Conservation (phyloP, 495 filamentous ascomycete genomes). For the Daldinia caldariorum region DNA sequence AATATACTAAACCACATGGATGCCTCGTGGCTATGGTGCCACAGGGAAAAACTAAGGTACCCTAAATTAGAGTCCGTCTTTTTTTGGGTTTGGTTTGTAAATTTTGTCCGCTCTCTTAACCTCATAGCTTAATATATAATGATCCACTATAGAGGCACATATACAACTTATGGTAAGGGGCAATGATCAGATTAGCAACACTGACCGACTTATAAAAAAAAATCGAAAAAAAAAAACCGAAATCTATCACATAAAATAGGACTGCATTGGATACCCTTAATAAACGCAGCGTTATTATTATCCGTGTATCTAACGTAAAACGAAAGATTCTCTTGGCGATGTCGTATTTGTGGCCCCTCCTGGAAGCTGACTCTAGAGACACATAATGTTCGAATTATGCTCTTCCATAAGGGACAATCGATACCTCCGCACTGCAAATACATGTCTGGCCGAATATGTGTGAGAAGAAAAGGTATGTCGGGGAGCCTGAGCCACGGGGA, state of each 20-base stretch:
- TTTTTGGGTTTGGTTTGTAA: background rate
- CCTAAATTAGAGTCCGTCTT: constrained; percentile 40
- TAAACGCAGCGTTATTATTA: constrained; percentile 39
- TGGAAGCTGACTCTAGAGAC: constrained; percentile 6
- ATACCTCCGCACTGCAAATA: constrained; percentile 14
- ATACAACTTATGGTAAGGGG: background rate
- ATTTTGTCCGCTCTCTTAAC: background rate
- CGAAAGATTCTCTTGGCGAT: constrained; percentile 23
- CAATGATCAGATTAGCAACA: too few species aligned
- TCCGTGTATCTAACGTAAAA: constrained; percentile 36
- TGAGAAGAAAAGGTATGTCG: constrained; percentile 33
- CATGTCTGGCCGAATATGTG: constrained; percentile 35
- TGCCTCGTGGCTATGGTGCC: constrained; percentile 39
- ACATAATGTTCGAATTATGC: background rate
- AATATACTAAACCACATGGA: constrained; percentile 35
- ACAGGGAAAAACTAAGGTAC: constrained; percentile 37
- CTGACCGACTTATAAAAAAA: too few species aligned
- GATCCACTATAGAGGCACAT: background rate
- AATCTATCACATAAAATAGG: background rate
- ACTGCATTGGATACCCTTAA: background rate
- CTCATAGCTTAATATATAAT: constrained; percentile 10
- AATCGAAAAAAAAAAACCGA: too few species aligned
- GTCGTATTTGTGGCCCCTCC: constrained; percentile 12
- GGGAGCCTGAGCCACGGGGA: constrained; percentile 15
- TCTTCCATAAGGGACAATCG: background rate